These are phyloP conservation scores for Penstemon eatonii DNA, from an alignment of 257 asterid genomes.

Conservation along the genomic window DNA sequence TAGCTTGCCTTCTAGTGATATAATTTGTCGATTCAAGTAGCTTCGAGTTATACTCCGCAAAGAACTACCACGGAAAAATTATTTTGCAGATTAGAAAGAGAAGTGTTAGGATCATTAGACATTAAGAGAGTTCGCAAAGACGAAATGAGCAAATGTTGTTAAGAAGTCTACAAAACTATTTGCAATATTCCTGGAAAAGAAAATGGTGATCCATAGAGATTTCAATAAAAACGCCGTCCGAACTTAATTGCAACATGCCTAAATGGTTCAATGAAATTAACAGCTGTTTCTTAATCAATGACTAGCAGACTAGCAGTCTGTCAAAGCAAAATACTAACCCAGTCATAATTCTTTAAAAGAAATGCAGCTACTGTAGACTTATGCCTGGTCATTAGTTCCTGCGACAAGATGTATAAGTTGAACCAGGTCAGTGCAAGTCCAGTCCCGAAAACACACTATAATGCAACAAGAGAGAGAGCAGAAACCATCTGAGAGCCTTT, in stretches of 20 bases:
- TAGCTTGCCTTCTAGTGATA: conserved; percentile 88
- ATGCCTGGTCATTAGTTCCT: conserved; percentile 96
- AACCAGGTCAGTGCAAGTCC: not conserved
- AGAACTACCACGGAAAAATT: conserved; percentile 46
- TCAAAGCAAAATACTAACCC: conserved; percentile 54
- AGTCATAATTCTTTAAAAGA: conserved; percentile 85
- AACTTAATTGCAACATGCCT: not conserved
- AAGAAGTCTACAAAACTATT: not conserved
- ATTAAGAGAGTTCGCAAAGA: not conserved
- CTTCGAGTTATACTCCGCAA: conserved; percentile 82
- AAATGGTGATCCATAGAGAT: conserved; percentile 8
- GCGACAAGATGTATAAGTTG: conserved; percentile 32
- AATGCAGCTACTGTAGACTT: conserved; percentile 93
- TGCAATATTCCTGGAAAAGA: conserved; percentile 3
- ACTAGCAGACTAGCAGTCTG: no score
- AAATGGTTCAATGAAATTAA: not conserved
- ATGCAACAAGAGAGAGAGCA: not conserved
- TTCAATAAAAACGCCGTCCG: no score
- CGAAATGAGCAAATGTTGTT: conserved; percentile 18
- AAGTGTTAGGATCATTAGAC: not conserved
- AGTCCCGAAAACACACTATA: conserved; percentile 14
- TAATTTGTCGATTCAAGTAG: conserved; percentile 78
- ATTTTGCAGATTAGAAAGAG: conserved; percentile 7
- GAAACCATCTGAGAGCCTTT: conserved; percentile 6
- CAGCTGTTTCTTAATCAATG: no score